phyloP scores from a whole-genome alignment of 2,329 filamentous ascomycete genomes.

The Aspergillus sojae region DNA sequence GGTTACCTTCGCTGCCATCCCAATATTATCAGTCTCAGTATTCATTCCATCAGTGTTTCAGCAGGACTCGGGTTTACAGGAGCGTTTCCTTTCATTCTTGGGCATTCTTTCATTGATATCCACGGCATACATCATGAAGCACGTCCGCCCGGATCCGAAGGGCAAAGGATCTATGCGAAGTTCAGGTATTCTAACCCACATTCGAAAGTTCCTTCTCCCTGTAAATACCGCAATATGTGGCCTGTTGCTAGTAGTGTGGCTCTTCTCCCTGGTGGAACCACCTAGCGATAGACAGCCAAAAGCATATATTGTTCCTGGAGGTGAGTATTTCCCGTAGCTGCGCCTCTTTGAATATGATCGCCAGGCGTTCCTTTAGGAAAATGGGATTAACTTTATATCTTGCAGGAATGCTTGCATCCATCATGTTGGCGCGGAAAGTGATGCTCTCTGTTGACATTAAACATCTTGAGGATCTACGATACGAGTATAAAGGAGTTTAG shows the following conservation, averaged over 20 bases:
- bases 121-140: slow-evolving; percentile 43
- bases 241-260: slow-evolving; percentile 32
- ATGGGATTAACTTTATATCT: slow-evolving; percentile 21
- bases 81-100: slow-evolving; percentile 34
- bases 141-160: slow-evolving; percentile 29
- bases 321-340: slow-evolving; percentile 29
- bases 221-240: slow-evolving; percentile 34
- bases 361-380: neutral
- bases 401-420: slow-evolving; percentile 37
- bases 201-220: slow-evolving; percentile 28
- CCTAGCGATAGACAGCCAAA: slow-evolving; percentile 26
- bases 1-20: slow-evolving; percentile 40
- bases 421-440: slow-evolving; percentile 34
- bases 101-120: slow-evolving; percentile 39
- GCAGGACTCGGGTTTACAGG: slow-evolving; percentile 16
- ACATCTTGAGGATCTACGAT: slow-evolving; percentile 42
- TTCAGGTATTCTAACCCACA: slow-evolving; percentile 21
- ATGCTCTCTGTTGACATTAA: slow-evolving; percentile 44
- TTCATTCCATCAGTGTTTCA: slow-evolving; percentile 39
- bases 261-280: slow-evolving; percentile 19
- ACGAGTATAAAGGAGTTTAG: slow-evolving; percentile 47
- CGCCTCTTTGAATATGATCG: slow-evolving; percentile 17
- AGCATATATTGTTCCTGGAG: slow-evolving; percentile 41
- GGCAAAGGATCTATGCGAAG: slow-evolving; percentile 31
- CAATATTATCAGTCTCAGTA: slow-evolving; percentile 33